Evolutionary conservation across 1,139 yeast species (phyloP), one percentile per base, ranked within the genome.

Genomic region (Debaryomyces sp.): DNA sequence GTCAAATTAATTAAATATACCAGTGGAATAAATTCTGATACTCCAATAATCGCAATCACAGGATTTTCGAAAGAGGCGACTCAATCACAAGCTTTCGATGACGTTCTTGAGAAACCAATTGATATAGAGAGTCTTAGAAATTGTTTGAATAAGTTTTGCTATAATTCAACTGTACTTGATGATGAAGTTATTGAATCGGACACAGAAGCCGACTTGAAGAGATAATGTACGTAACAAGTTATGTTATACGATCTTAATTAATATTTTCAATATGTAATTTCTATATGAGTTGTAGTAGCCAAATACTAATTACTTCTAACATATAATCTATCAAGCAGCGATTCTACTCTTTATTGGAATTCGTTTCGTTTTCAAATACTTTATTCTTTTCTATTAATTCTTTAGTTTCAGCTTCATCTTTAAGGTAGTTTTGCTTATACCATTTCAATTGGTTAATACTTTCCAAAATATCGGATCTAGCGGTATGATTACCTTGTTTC

Each of bases 381-480:
- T 37, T 51, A 35, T 32, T 15, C 22, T 46, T 41, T 33, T 44
- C 47, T 7, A 62, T 57, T 22, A 57, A 50, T 1, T 53, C 55
- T 23, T 58, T 56, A 0, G 62, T 54, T 42, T 68, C 72, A 2
- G 47, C 52, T 29, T 58, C 63, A 42, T 60, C 50, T 55, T 68
- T 70, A 52, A 85, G 72, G 58, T 89, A 91, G 59, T 87, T 72
- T 17, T 84, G 81, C 48, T 80, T 73, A 64, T 85, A 90, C 90
- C 95, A 94, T 57, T 75, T 78, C 60, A 94, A 74, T 63, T 94
- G 97, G 10, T 70, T 81, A 38, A 95, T 92, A 61, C 97, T 89
- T 64, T 94, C 99, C 47, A 89, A 61, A 43, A 95, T 92, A 67
- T 95, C 99, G 9, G 85, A 77, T 56, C 80, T 80, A 0, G 99